These are phyloP conservation scores for Parathielavia appendiculata DNA, from an alignment of 495 filamentous ascomycete genomes.

Conservation along the genomic window DNA sequence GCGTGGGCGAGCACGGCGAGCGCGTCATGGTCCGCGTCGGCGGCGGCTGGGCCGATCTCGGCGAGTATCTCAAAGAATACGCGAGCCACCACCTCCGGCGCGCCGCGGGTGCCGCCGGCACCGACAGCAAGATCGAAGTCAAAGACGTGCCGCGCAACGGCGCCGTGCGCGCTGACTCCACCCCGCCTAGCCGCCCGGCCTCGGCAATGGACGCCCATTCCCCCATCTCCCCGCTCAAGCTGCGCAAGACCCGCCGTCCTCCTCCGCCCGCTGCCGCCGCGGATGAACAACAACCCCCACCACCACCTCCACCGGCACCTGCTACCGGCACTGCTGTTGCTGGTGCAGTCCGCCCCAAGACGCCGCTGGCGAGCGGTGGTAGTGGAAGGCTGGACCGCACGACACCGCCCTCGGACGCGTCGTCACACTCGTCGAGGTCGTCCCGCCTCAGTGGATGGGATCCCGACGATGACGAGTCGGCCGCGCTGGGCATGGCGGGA, in stretches of 20 bases:
- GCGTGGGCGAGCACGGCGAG: slow-evolving; percentile 84
- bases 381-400: slow-evolving; percentile 12
- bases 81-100: slow-evolving; percentile 77
- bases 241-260: slow-evolving; percentile 40
- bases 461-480: slow-evolving; percentile 45
- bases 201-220: slow-evolving; percentile 35
- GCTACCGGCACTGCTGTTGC: not conserved
- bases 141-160: slow-evolving; percentile 45
- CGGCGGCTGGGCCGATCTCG: slow-evolving; percentile 93
- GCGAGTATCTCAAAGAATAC: slow-evolving; percentile 91
- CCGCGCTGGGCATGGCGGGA: slow-evolving; percentile 56
- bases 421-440: slow-evolving; percentile 21
- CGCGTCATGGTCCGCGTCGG: slow-evolving; percentile 96
- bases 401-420: slow-evolving; percentile 31
- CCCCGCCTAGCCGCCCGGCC: slow-evolving; percentile 39
- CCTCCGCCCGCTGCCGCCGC: not conserved
- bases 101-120: slow-evolving; percentile 31
- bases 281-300: not conserved
- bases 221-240: slow-evolving; percentile 24
- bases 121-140: slow-evolving; percentile 51
- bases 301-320: not conserved
- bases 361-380: slow-evolving; percentile 27
- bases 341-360: slow-evolving; percentile 32
- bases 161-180: slow-evolving; percentile 30
- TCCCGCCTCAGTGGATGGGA: slow-evolving; percentile 33